Evolutionary conservation across 2,329 filamentous ascomycete genomes (phyloP).

Genomic region (Pyrenophora seminiperda): DNA sequence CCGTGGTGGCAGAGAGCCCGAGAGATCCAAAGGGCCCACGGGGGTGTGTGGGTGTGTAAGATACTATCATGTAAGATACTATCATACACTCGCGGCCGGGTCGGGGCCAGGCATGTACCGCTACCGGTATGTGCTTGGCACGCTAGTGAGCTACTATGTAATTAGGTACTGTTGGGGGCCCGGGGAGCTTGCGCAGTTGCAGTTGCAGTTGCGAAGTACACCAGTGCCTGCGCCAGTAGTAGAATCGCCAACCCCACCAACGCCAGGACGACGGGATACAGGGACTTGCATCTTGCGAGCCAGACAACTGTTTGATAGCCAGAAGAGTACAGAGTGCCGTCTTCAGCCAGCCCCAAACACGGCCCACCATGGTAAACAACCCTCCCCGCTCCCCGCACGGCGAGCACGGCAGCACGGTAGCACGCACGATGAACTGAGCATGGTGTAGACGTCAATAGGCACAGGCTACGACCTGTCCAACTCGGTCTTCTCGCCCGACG

Average conservation of each 20-base stretch:
- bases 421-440: conserved; percentile 23
- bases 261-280: not conserved
- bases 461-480: conserved; percentile 99
- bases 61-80: too few relatives aligned
- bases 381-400: not conserved
- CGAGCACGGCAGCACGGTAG: conserved; percentile 6
- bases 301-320: not conserved
- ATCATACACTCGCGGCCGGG: not conserved
- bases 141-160: conserved; percentile 18
- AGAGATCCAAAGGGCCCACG: not conserved
- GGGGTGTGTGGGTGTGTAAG: not conserved
- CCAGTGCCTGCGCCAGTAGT: conserved; percentile 37
- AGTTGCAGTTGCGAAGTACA: too few relatives aligned
- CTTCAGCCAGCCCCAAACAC: conserved; percentile 3
- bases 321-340: not conserved
- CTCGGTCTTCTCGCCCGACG: conserved; percentile 99
- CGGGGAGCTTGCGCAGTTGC: conserved; percentile 37
- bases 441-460: conserved; percentile 89
- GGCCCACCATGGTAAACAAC: conserved; percentile 38
- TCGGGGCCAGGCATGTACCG: not conserved
- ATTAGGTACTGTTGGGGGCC: not conserved
- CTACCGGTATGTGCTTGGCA: conserved; percentile 18
- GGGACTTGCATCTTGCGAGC: not conserved
- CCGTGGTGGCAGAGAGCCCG: too few relatives aligned
- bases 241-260: conserved; percentile 19